These are phyloP conservation scores for Choricystis sp. DNA, from an alignment of 139 green algal genomes.

Conservation along the genomic window DNA sequence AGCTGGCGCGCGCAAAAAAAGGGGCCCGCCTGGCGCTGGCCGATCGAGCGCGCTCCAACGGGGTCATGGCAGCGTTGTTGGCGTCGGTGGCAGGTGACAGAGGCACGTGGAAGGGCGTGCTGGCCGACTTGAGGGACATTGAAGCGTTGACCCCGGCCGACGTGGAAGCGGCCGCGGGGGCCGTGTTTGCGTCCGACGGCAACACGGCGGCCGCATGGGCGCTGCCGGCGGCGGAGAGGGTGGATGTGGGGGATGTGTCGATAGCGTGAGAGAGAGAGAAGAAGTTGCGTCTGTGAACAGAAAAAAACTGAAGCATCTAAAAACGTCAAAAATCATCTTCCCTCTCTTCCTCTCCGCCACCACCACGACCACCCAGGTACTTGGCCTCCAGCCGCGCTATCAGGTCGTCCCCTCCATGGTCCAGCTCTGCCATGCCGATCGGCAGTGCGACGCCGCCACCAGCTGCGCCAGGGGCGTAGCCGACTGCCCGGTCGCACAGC, in stretches of 20 bases:
- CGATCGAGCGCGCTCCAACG: background rate
- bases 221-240: background rate
- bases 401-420: background rate
- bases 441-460: too few relatives aligned
- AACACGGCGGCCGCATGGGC: background rate
- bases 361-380: background rate
- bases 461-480: slow-evolving; percentile 22
- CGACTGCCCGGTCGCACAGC: slow-evolving; percentile 60
- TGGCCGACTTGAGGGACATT: too few relatives aligned
- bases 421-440: background rate
- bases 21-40: background rate
- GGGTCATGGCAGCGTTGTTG: slow-evolving; percentile 6
- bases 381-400: background rate
- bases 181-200: background rate
- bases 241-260: background rate
- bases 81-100: background rate
- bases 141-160: background rate
- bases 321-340: background rate
- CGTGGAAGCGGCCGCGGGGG: background rate
- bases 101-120: background rate
- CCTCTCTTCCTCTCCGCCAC: background rate
- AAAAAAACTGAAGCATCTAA: background rate
- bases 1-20: slow-evolving; percentile 25
- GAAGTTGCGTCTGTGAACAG: background rate
- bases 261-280: background rate